Percentiles rank a stretch among this genome's conserved stretches.
Evolutionary conservation across 331 rosid genomes (phyloP).

Genomic region (Erythrophleum ivorense): DNA sequence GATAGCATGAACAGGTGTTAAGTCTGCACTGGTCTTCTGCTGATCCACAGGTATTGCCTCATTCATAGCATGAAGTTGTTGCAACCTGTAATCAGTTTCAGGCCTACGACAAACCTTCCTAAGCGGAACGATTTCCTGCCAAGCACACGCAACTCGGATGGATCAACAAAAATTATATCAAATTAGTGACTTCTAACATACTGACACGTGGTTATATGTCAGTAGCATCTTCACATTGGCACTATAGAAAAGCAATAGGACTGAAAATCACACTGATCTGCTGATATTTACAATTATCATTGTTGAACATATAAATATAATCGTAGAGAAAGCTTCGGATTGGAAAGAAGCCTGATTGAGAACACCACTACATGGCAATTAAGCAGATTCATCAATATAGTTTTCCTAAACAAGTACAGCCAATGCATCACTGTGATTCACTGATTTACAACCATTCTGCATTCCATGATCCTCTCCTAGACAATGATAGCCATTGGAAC

Average conservation of each 20-base stretch:
- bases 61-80: slow-evolving; percentile 83
- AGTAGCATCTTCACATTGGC: background rate
- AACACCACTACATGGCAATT: background rate
- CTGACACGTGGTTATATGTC: background rate
- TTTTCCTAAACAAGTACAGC: slow-evolving; percentile 4
- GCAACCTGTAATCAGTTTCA: slow-evolving; percentile 88
- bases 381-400: background rate
- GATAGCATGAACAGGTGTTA: slow-evolving; percentile 40
- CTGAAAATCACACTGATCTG: background rate
- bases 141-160: slow-evolving; percentile 9
- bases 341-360: background rate
- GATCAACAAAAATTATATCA: slow-evolving; percentile 21
- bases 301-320: background rate
- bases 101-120: slow-evolving; percentile 97
- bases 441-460: slow-evolving; percentile 32
- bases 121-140: slow-evolving; percentile 92
- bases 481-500: slow-evolving; percentile 19
- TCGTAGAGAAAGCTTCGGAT: background rate
- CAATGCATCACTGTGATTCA: slow-evolving; percentile 19
- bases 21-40: slow-evolving; percentile 54
- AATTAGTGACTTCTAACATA: background rate
- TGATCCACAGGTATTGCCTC: slow-evolving; percentile 67
- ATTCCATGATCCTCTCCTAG: slow-evolving; percentile 23
- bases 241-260: slow-evolving; percentile 20
- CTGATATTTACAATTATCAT: slow-evolving; percentile 1